Conservation (phyloP, 345 rosid genomes). For the Fremontodendron californicum region DNA sequence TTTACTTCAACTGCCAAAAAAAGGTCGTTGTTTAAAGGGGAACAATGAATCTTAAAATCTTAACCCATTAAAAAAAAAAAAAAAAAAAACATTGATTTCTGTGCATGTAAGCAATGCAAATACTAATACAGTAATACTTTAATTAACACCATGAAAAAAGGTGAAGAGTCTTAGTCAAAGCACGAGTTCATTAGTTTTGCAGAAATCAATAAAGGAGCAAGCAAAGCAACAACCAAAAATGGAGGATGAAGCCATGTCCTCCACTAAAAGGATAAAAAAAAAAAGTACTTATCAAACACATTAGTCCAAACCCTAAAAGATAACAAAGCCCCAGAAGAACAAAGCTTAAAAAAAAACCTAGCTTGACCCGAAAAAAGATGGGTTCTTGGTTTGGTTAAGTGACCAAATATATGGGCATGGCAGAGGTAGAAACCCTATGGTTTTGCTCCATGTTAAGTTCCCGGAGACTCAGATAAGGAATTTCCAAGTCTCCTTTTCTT, state of each 20-base stretch:
- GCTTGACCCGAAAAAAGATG: not conserved
- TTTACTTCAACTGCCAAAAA: not conserved
- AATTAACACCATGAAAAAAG: not conserved
- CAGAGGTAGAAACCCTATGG: conserved; percentile 42
- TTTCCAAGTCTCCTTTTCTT: conserved; percentile 39
- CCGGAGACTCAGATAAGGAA: conserved; percentile 71
- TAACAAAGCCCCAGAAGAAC: not conserved
- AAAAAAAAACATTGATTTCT: not conserved
- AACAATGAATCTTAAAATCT: not conserved
- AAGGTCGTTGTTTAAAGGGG: not conserved
- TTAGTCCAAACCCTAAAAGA: too few relatives aligned
- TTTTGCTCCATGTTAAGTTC: conserved; percentile 68
- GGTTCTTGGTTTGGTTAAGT: not conserved
- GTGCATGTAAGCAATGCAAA: not conserved
- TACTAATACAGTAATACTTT: not conserved
- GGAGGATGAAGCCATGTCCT: conserved; percentile 2
- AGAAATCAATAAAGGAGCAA: conserved; percentile 1
- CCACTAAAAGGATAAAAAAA: not conserved
- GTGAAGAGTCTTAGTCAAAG: not conserved
- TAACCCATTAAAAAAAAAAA: not conserved
- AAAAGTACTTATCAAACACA: not conserved
- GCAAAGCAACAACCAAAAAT: not conserved
- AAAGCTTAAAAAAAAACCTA: not conserved
- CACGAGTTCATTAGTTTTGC: conserved; percentile 13
- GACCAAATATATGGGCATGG: not conserved